A percentile compares a stretch with the other conserved stretches of the same genome.
phyloP scores from a whole-genome alignment of 805 yeast genomes.

The Ogataea haglerorum region DNA sequence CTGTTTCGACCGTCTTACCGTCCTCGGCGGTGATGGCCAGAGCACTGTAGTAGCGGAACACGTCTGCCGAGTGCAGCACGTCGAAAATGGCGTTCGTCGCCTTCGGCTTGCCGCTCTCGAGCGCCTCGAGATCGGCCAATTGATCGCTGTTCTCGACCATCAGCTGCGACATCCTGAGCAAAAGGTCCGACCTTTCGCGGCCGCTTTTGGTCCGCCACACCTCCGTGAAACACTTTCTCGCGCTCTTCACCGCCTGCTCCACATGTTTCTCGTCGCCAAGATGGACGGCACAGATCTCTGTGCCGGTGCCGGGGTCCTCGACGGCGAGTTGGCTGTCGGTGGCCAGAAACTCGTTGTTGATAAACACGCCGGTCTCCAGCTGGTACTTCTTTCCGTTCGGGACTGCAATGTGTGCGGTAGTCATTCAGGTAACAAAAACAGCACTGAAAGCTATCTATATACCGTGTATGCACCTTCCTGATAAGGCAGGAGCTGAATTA shows the following conservation, averaged over 20 bases:
- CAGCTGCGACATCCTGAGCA: conserved; percentile 49
- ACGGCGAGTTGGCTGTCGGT: conserved; percentile 53
- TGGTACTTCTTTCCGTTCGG: conserved; percentile 56
- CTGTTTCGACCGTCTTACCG: conserved; percentile 64
- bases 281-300: conserved; percentile 48
- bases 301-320: conserved; percentile 53
- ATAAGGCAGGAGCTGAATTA: not conserved
- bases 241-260: conserved; percentile 50
- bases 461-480: conserved; percentile 7
- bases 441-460: not conserved
- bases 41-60: conserved; percentile 67
- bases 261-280: conserved; percentile 51
- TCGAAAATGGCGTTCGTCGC: conserved; percentile 54
- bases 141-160: conserved; percentile 47
- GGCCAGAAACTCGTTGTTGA: conserved; percentile 73
- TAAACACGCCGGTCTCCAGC: conserved; percentile 84
- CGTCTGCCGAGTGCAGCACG: conserved; percentile 52
- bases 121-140: conserved; percentile 54
- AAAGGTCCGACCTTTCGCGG: conserved; percentile 40
- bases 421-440: conserved; percentile 1
- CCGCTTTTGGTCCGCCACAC: conserved; percentile 49
- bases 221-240: conserved; percentile 45
- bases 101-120: conserved; percentile 58
- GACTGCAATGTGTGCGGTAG: conserved; percentile 21
- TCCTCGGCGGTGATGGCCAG: conserved; percentile 62